A percentile compares a stretch with the other conserved stretches of the same genome.
These are phyloP conservation scores for Tephrocybe sp. DNA, from an alignment of 768 basidiomycete species.

Conservation along the genomic window DNA sequence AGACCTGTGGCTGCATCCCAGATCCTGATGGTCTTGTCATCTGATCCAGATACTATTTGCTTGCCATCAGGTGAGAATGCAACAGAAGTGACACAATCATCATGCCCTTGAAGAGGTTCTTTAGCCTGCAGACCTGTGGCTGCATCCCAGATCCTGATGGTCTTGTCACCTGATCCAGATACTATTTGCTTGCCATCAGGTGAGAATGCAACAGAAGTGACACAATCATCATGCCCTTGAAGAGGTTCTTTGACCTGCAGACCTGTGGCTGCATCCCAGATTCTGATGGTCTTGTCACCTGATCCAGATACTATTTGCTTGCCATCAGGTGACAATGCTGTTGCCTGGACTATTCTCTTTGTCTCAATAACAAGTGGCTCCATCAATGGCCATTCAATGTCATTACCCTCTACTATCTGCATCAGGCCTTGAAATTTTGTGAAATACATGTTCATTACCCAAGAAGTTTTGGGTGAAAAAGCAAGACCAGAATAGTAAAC, in stretches of 20 bases:
- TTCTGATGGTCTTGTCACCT: not conserved
- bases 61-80: slow-evolving; percentile 7
- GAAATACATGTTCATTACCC: not conserved
- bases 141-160: slow-evolving; percentile 3
- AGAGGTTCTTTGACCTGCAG: not conserved
- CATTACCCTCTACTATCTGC: slow-evolving; percentile 8
- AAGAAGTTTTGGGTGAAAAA: not conserved
- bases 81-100: slow-evolving; percentile 6
- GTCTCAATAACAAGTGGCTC: not conserved
- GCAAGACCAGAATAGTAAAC: slow-evolving; percentile 1
- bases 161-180: not conserved
- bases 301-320: slow-evolving; percentile 5
- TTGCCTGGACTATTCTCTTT: not conserved
- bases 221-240: not conserved
- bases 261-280: slow-evolving; percentile 8
- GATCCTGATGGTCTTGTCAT: slow-evolving; percentile 13
- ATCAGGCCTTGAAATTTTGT: not conserved
- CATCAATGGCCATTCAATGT: not conserved
- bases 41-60: slow-evolving; percentile 14
- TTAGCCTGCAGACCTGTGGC: not conserved
- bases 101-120: not conserved
- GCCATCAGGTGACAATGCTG: slow-evolving; percentile 5
- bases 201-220: slow-evolving; percentile 14
- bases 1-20: not conserved
- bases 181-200: slow-evolving; percentile 11